Conservation (phyloP, 1,284 basidiomycete species). For the Cutaneotrichosporon sp. region DNA sequence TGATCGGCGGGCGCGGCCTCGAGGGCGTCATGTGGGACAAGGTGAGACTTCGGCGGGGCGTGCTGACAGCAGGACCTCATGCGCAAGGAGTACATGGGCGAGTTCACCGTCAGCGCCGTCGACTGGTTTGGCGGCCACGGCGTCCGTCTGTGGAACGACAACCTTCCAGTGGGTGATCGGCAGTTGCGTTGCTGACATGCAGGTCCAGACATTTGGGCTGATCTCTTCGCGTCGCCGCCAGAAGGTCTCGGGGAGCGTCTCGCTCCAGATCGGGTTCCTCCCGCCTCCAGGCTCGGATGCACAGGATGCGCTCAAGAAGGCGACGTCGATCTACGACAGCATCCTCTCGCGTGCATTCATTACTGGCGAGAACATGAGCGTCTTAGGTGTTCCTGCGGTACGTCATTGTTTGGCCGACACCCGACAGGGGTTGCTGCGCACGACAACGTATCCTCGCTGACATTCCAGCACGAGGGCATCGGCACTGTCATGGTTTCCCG, state of each 20-base stretch:
- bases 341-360: slow-evolving; percentile 65
- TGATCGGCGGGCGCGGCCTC: slow-evolving; percentile 65
- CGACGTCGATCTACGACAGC: slow-evolving; percentile 61
- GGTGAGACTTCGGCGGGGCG: slow-evolving; percentile 56
- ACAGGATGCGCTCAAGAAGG: slow-evolving; percentile 34
- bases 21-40: slow-evolving; percentile 94
- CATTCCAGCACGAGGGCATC: slow-evolving; percentile 74
- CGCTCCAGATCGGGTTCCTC: slow-evolving; percentile 76
- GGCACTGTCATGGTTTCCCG: slow-evolving; percentile 64
- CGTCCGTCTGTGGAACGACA: slow-evolving; percentile 42
- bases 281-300: slow-evolving; percentile 48
- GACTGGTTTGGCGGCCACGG: slow-evolving; percentile 71
- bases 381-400: slow-evolving; percentile 71
- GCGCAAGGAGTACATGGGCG: slow-evolving; percentile 91
- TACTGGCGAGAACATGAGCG: slow-evolving; percentile 52
- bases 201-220: slow-evolving; percentile 19
- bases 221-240: slow-evolving; percentile 61
- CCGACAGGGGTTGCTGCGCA: too few relatives aligned
- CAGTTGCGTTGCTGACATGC: slow-evolving; percentile 2
- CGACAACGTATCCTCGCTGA: not conserved
- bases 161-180: slow-evolving; percentile 39
- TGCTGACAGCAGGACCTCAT: slow-evolving; percentile 56
- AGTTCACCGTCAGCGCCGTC: slow-evolving; percentile 71
- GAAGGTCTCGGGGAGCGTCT: slow-evolving; percentile 63
- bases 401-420: slow-evolving; percentile 43